Base-by-base conservation (phyloP, 2,329 filamentous ascomycete genomes). In the Bipolaris bicolor region DNA sequence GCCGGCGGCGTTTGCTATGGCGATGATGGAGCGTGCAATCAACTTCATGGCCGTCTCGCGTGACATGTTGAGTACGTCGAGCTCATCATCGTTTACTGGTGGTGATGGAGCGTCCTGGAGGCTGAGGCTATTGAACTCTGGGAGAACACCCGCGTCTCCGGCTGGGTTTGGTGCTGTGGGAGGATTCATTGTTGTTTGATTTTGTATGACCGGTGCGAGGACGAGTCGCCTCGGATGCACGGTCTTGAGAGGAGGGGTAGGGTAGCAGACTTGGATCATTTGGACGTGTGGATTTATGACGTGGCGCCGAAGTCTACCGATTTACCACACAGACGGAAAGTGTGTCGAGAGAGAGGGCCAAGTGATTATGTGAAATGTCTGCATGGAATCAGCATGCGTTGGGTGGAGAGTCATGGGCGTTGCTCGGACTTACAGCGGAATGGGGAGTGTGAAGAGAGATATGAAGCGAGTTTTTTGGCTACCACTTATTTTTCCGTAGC, bases 41-140 rank as follows among this genome's bases (percentile, higher is more conserved):
- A 96, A 81, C 70, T 89, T 90, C 70, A 98, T 84, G 5, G 93
- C 93, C 2, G 87, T 87, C 49, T 88, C 82, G 3, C 92, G 87
- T 1, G 87, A 80, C 58, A 97, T 83, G 49, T 85, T 85, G 77
- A 90, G 90, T 60, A 96, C 84, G 73, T 92, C 88, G 76, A 90
- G 83, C 39, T 78, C 72, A 47, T 78, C 77, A 36, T 73, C 74
- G n/a, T 73, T 71, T 37, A 64, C 67, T 11, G 77, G 77, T 39
- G 75, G 76, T 22, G 75, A 76, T 10, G 76, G 76, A 7, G 74
- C 73, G 63, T 76, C 68, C 52, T 73, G 69, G 36, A 74, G 57
- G 34, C 62, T 67, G 15, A 76, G 65, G 29, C 64, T 66, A 22
- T 65, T 58, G 52, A 77, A 75, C 22, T 70, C 69, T 26, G 76